These are phyloP conservation scores for Penicillium dipodomyicola DNA, from an alignment of 495 filamentous ascomycete species.

Conservation along the genomic window DNA sequence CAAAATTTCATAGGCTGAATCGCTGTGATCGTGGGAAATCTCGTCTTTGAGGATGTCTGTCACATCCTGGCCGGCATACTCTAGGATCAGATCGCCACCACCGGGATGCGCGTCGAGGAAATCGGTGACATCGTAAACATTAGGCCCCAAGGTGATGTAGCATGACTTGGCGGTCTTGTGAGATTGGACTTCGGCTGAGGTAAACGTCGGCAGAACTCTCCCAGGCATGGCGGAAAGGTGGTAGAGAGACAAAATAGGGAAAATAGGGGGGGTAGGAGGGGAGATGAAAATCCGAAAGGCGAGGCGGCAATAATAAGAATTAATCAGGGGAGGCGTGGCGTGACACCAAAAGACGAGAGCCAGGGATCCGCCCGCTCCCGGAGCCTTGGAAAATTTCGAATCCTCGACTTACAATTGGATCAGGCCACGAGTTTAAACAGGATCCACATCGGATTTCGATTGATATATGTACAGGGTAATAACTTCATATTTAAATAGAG, in stretches of 20 bases:
- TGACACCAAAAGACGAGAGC: constrained; percentile 5
- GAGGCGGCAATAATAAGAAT: constrained; percentile 1
- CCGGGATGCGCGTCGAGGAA: constrained; percentile 90
- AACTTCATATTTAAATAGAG: background rate
- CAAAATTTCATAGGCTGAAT: constrained; percentile 90
- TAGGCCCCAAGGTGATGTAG: constrained; percentile 85
- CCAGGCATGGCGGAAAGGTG: constrained; percentile 38
- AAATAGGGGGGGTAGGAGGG: background rate
- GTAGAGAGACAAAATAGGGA: background rate
- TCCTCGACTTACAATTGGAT: background rate
- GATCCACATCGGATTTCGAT: background rate
- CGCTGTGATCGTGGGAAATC: constrained; percentile 78
- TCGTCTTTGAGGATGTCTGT: constrained; percentile 78
- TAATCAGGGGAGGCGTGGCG: constrained; percentile 13
- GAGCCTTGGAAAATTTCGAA: constrained; percentile 6
- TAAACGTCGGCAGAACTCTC: constrained; percentile 74
- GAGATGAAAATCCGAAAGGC: background rate
- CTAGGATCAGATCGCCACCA: constrained; percentile 81
- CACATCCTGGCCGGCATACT: constrained; percentile 88
- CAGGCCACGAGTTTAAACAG: background rate
- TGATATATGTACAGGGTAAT: background rate
- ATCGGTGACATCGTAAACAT: constrained; percentile 91
- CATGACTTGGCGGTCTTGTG: constrained; percentile 82
- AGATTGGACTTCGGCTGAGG: constrained; percentile 70
- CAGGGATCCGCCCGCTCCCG: constrained; percentile 13